Evolutionary conservation across 1,284 basidiomycete genomes (phyloP).

Genomic region (Puccinia horiana): DNA sequence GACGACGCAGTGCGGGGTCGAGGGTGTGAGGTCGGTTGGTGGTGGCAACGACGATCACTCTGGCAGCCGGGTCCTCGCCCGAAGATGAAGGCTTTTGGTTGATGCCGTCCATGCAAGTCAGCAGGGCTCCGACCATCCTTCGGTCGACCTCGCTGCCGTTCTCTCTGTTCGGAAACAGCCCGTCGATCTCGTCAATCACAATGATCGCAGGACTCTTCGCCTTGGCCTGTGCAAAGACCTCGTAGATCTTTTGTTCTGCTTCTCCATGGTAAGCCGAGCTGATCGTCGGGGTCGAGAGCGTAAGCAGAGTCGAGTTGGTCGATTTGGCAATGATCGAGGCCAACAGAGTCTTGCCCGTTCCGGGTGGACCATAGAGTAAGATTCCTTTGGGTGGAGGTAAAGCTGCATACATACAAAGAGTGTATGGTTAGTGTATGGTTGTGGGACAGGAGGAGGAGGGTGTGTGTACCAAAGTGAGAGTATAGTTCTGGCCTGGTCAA

Average conservation of each 20-base stretch:
- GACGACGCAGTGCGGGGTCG: constrained; percentile 88
- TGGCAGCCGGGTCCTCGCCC: constrained; percentile 53
- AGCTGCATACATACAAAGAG: constrained; percentile 7
- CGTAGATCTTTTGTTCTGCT: constrained; percentile 68
- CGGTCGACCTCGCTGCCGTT: constrained; percentile 80
- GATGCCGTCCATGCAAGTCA: constrained; percentile 95
- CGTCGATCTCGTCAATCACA: constrained; percentile 94
- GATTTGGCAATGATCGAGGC: constrained; percentile 56
- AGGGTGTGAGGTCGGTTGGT: constrained; percentile 97
- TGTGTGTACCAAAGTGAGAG: constrained; percentile 78
- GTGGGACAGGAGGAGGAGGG: neutral
- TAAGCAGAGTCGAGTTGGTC: constrained; percentile 54
- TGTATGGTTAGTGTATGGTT: too few species aligned
- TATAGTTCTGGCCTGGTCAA: constrained; percentile 86
- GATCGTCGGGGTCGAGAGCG: constrained; percentile 57
- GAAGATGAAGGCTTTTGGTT: constrained; percentile 57
- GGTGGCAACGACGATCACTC: constrained; percentile 92
- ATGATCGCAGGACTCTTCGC: constrained; percentile 77
- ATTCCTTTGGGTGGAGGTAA: constrained; percentile 57
- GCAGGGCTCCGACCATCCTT: constrained; percentile 87
- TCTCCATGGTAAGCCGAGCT: constrained; percentile 57
- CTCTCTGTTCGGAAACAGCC: constrained; percentile 84
- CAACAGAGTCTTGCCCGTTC: constrained; percentile 58
- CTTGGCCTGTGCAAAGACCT: constrained; percentile 82
- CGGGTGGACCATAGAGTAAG: constrained; percentile 58